Percentiles rank a stretch among this genome's conserved stretches.
Evolutionary conservation across 2,329 filamentous ascomycete genomes (phyloP).

Genomic region (Botrytis deweyae): DNA sequence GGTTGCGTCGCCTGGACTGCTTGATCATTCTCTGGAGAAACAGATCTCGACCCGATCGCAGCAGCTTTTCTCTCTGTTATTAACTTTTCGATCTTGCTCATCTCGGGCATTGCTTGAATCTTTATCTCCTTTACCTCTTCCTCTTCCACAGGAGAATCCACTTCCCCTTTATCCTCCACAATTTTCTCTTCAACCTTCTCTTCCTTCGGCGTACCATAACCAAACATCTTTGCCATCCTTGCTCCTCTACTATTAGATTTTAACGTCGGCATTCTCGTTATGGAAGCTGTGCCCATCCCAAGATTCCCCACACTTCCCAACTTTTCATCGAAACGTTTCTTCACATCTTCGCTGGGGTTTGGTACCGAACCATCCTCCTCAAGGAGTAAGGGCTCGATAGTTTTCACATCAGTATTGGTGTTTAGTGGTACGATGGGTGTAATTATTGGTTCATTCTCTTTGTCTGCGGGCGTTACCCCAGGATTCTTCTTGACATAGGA

Average conservation of each 20-base stretch:
- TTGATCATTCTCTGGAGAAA: not conserved
- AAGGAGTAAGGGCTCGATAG: not conserved
- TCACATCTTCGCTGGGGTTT: not conserved
- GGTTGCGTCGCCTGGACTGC: not conserved
- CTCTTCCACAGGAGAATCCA: not conserved
- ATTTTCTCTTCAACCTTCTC: conserved; percentile 7
- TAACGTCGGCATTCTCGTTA: conserved; percentile 13
- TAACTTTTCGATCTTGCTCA: conserved; percentile 16
- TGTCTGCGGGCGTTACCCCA: not conserved
- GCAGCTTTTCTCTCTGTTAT: conserved; percentile 17
- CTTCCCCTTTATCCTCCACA: not conserved
- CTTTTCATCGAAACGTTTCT: conserved; percentile 13
- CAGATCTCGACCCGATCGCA: not conserved
- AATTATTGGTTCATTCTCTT: not conserved
- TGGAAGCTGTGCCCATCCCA: conserved; percentile 7
- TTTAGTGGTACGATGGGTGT: not conserved
- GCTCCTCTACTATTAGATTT: conserved; percentile 26
- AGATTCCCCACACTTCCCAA: conserved; percentile 16
- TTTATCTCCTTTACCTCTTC: conserved; percentile 1
- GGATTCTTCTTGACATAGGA: conserved; percentile 29
- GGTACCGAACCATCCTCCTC: not conserved
- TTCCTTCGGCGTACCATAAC: conserved; percentile 23
- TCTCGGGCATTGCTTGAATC: not conserved
- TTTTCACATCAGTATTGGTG: not conserved
- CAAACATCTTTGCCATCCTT: conserved; percentile 31